These are phyloP conservation scores for Arthrobotrys megalospora DNA, from an alignment of 2,329 filamentous ascomycete genomes.

Conservation along the genomic window DNA sequence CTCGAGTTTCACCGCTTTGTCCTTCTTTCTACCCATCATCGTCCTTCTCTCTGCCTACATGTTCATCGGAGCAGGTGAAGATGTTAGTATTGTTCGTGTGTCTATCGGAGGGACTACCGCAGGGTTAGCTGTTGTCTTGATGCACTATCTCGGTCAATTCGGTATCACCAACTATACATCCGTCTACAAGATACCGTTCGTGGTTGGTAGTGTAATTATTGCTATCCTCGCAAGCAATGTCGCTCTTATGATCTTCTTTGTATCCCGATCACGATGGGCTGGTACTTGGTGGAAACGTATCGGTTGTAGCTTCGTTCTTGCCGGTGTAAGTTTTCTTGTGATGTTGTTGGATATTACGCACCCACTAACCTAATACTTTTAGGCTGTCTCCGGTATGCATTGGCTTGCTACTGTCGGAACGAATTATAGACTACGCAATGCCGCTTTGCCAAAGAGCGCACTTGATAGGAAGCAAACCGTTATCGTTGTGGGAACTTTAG, in stretches of 20 bases:
- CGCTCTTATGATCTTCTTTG: slow-evolving; percentile 83
- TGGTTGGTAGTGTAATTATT: slow-evolving; percentile 80
- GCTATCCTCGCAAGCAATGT: slow-evolving; percentile 79
- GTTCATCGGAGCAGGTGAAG: slow-evolving; percentile 75
- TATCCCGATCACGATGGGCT: slow-evolving; percentile 82
- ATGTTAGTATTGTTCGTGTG: slow-evolving; percentile 74
- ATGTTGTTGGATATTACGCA: neutral
- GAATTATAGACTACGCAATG: slow-evolving; percentile 74
- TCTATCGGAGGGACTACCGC: slow-evolving; percentile 77
- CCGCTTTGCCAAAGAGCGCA: slow-evolving; percentile 68
- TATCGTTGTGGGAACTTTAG: slow-evolving; percentile 80
- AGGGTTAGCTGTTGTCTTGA: slow-evolving; percentile 82
- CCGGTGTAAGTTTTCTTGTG: slow-evolving; percentile 69
- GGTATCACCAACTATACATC: slow-evolving; percentile 84
- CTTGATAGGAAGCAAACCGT: slow-evolving; percentile 77
- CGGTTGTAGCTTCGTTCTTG: slow-evolving; percentile 77
- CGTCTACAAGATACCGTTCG: slow-evolving; percentile 73
- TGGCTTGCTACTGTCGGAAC: slow-evolving; percentile 84
- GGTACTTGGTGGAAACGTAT: slow-evolving; percentile 82
- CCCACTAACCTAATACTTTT: slow-evolving; percentile 1
- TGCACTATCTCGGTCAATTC: slow-evolving; percentile 87
- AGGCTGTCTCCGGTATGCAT: slow-evolving; percentile 85
- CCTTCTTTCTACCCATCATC: slow-evolving; percentile 83
- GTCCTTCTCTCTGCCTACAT: slow-evolving; percentile 82
- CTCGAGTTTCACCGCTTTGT: slow-evolving; percentile 79